Evolutionary conservation across 345 rosid genomes (phyloP), one percentile per base, ranked within the genome.

Genomic region (Syzygium grande): DNA sequence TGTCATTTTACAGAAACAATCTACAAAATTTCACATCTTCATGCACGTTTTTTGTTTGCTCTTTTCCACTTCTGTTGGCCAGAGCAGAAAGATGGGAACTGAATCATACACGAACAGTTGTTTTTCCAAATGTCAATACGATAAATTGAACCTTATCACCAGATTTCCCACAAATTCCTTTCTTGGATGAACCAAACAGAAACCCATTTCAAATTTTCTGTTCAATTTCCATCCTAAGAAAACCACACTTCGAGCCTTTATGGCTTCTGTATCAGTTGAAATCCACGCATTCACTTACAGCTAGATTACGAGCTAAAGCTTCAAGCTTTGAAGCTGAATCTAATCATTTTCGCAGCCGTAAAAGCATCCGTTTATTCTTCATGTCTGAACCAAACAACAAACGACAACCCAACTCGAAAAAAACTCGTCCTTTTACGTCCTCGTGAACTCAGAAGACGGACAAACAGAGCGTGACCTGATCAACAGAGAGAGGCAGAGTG

Each of bases 401-500:
- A 19, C 7, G 83, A 38, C 49, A 4, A 73, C 49, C 83, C 83
- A 10, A 38, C 49, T 19, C 25, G 27, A 11, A 73, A 5, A 38
- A 38, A 38, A 19, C 49, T 19, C 83, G 10, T 73, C 22, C 11
- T 34, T 73, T 73, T 41, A 34, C 49, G 80, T 73, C 49, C 46
- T 73, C 80, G 80, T 84, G 9, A 27, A 34, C 43, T 43, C 86
- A 84, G 14, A 19, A 29, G 56, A 84, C 5, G 52, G 73, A 19
- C 2, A 38, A 38, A 38, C 83, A 38, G 49, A 43, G 49, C 49
- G 27, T 73, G 58, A 84, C 89, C 87, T 87, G 89, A 43, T 84
- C 88, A 58, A 87, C 56, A 23, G 86, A 53, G 30, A 89, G 85
- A 46, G 90, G 90, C 29, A 84, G 58, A 43, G 90, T 89, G 88